A percentile compares a stretch with the other conserved stretches of the same genome.
Conservation (phyloP, 345 rosid genomes). For the Euphorbia peplus region DNA sequence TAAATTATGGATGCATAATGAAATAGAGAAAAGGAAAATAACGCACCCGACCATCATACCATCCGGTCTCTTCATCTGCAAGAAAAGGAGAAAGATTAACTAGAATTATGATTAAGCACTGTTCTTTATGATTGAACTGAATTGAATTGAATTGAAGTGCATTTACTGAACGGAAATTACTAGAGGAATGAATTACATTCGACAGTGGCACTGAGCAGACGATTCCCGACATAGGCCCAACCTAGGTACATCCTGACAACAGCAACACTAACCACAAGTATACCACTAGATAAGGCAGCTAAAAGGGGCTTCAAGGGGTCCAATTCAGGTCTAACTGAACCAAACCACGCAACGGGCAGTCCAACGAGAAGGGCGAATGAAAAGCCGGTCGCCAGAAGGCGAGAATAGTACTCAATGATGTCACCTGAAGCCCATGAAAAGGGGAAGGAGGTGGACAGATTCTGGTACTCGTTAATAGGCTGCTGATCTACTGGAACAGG, state of each 20-base stretch:
- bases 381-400: conserved; percentile 66
- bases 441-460: conserved; percentile 79
- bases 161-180: no score
- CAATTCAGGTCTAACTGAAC: conserved; percentile 56
- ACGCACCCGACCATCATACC: conserved; percentile 94
- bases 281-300: conserved; percentile 67
- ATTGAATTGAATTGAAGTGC: no score
- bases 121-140: no score
- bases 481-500: conserved; percentile 84
- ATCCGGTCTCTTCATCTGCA: conserved; percentile 95
- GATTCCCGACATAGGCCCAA: conserved; percentile 97
- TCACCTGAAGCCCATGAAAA: conserved; percentile 77
- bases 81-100: not conserved
- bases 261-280: conserved; percentile 72
- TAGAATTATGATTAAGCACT: not conserved
- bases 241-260: conserved; percentile 93
- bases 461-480: conserved; percentile 81
- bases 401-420: conserved; percentile 46
- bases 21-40: not conserved
- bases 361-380: conserved; percentile 69
- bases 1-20: no score
- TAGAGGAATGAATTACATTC: conserved; percentile 78
- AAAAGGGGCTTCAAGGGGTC: conserved; percentile 61
- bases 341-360: conserved; percentile 82
- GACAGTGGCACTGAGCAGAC: conserved; percentile 93